Base-by-base conservation (phyloP, 345 rosid genomes). In the Salix arbutifolia region DNA sequence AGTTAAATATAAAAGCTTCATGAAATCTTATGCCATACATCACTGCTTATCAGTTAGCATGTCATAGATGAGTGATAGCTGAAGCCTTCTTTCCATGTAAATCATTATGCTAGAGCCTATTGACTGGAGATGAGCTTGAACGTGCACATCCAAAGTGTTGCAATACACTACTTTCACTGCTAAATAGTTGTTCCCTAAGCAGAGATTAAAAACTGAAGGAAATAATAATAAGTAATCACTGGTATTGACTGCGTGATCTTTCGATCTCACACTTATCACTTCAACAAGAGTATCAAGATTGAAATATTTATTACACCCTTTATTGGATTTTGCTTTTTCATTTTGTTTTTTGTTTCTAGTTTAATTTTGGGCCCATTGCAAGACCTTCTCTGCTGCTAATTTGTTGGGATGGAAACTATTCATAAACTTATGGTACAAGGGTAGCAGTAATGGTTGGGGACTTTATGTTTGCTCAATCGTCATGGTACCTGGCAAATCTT, bases 401-500 rank as follows among this genome's bases (percentile, higher is more conserved):
- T 65, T 73, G 23, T 82, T 91, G 98, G 99, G 8, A 93, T 89
- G 78, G 95, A 90, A 83, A 91, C 97, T 0, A 92, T 96, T 80
- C 98, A 96, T 74, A 90, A 93, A 79, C 76, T 7, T 93, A 81
- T 2, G 99, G 98, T 62, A 92, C 97, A 37, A 91, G 98, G 83
- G 91, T 96, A 30, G 97, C 98, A 8, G 89, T 93, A 46, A 80
- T 93, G 84, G 98, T 95, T 35, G 99, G 97, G 74, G 99, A 96
- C 74, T 96, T 90, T 82, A 91, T 93, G 98, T 96, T 93, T 86
- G 97, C 97, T 85, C 99, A 96, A 84, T 92, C 99, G 3, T 96
- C 98, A 18, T 93, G 99, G 98, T 93, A 89, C 86, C 89, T 96
- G 1, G 98, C 99, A 28, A 96, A 96, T 84, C 97, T 96, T 7